Evolutionary conservation across 192 early-diverging fungal species (phyloP).

Genomic region (Backusella luteola): DNA sequence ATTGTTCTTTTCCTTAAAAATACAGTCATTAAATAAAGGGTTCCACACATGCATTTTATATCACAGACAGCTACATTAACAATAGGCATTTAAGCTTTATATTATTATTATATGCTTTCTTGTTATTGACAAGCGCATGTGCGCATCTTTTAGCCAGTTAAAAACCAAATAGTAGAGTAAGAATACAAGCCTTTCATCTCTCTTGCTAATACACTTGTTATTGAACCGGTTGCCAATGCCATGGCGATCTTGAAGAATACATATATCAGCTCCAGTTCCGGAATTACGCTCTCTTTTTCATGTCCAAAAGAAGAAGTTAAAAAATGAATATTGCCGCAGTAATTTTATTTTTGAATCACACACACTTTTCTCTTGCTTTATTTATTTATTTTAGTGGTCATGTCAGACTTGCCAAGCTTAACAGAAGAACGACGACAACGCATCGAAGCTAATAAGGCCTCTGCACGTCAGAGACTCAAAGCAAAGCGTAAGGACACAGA

Average conservation of each 20-base stretch:
- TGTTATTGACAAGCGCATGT: too few relatives aligned
- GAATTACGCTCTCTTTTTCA: too few relatives aligned
- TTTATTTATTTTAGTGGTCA: neutral
- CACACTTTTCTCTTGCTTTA: neutral
- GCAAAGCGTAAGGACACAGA: conserved; percentile 11
- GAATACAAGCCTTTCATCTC: neutral
- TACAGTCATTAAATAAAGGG: neutral
- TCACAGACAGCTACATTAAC: neutral
- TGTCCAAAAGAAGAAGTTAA: too few relatives aligned
- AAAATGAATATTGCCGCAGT: neutral
- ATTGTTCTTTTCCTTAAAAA: neutral
- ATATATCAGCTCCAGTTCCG: too few relatives aligned
- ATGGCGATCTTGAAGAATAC: neutral
- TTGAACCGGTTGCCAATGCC: too few relatives aligned
- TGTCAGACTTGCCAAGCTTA: conserved; percentile 15
- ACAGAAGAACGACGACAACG: conserved; percentile 43
- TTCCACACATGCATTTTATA: neutral
- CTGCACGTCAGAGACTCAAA: conserved; percentile 42
- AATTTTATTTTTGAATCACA: neutral
- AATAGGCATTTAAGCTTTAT: neutral
- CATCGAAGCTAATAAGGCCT: conserved; percentile 47
- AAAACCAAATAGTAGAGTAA: neutral
- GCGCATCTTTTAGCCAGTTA: too few relatives aligned
- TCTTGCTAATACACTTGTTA: neutral
- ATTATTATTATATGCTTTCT: too few relatives aligned